Evolutionary conservation across 2,329 filamentous ascomycete species (phyloP).

Genomic region (Cladophialophora bantiana): DNA sequence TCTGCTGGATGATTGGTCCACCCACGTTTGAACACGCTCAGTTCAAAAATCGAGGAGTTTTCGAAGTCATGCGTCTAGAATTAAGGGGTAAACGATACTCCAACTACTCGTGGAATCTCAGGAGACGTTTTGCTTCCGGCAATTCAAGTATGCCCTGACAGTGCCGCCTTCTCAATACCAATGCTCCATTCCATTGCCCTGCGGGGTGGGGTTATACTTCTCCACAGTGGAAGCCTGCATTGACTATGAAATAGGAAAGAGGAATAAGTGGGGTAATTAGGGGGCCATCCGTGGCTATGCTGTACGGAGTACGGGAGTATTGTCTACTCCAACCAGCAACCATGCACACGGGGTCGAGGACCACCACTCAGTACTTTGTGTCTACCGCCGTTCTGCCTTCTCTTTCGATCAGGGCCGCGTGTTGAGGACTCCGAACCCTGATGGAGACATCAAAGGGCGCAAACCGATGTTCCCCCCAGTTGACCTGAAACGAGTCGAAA

Average conservation of each 20-base stretch:
- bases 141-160: conserved; percentile 12
- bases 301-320: no score
- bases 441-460: conserved; percentile 44
- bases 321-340: conserved; percentile 5
- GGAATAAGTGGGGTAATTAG: conserved; percentile 3
- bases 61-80: not conserved
- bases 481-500: conserved; percentile 27
- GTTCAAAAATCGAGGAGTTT: no score
- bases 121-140: conserved; percentile 1
- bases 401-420: conserved; percentile 38
- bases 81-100: not conserved
- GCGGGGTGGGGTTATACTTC: conserved; percentile 1
- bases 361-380: conserved; percentile 25
- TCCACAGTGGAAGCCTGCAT: not conserved
- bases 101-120: not conserved
- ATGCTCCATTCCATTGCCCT: not conserved
- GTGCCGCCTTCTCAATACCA: not conserved
- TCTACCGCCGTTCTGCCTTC: conserved; percentile 32
- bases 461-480: conserved; percentile 37
- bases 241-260: not conserved
- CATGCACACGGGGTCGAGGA: no score
- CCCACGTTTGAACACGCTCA: no score
- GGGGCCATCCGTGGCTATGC: not conserved
- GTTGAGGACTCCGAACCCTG: conserved; percentile 37
- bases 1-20: not conserved